Conservation (phyloP, 2,329 filamentous ascomycete species). For the Paraconiothyrium sp. region DNA sequence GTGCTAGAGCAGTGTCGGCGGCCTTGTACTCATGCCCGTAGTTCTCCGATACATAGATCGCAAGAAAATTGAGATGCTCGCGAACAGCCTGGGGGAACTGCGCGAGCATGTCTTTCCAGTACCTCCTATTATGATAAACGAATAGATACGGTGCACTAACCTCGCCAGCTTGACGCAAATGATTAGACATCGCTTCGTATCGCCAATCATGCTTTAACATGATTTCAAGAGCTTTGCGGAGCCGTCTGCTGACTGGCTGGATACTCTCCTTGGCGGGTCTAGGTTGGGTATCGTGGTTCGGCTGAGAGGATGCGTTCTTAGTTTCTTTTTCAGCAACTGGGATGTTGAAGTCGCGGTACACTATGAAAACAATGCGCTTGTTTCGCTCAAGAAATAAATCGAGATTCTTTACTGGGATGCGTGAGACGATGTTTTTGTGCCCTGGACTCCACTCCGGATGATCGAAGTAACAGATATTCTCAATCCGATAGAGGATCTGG, state of each 20-base stretch:
- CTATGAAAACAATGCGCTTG: constrained; percentile 24
- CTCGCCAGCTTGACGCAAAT: constrained; percentile 10
- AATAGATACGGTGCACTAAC: constrained; percentile 25
- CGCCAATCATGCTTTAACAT: constrained; percentile 12
- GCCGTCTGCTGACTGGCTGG: constrained; percentile 7
- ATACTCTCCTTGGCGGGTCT: constrained; percentile 19
- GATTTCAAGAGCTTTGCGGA: constrained; percentile 8
- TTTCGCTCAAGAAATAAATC: constrained; percentile 25
- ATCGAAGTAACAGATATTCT: constrained; percentile 17
- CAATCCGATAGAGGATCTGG: constrained; percentile 20
- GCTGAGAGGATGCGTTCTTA: not conserved
- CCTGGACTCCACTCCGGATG: constrained; percentile 23
- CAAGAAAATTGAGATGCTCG: constrained; percentile 17
- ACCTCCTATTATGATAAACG: constrained; percentile 19
- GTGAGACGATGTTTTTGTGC: constrained; percentile 14
- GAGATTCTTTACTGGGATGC: constrained; percentile 19
- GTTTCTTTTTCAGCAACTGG: not conserved
- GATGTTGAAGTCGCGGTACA: constrained; percentile 19
- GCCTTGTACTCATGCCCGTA: constrained; percentile 21
- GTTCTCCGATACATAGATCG: constrained; percentile 15
- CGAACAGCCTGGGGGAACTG: constrained; percentile 7
- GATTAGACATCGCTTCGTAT: constrained; percentile 14
- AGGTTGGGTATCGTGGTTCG: constrained; percentile 8
- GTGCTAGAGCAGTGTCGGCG: constrained; percentile 15
- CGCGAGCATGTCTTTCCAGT: constrained; percentile 15